Conservation (phyloP, 768 basidiomycete genomes). For the Gautieria morchelliformis region DNA sequence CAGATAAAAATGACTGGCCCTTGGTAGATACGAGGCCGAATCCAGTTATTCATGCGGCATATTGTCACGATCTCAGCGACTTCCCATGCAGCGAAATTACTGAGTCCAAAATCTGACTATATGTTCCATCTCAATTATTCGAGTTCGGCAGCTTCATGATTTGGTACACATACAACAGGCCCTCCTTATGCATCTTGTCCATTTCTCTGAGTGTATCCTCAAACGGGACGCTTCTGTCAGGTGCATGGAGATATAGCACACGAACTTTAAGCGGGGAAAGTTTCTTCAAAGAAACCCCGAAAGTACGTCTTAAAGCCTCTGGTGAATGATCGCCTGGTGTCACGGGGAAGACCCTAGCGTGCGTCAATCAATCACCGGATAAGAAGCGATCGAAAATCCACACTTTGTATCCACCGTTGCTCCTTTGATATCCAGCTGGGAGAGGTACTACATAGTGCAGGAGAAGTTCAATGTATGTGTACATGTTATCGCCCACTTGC, state of each 20-base stretch:
- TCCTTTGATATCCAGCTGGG: conserved; percentile 30
- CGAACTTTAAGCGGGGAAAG: conserved; percentile 38
- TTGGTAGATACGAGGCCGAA: conserved; percentile 47
- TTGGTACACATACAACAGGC: neutral
- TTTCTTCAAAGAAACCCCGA: conserved; percentile 32
- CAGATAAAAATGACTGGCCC: neutral
- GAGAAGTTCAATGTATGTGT: neutral
- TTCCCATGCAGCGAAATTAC: conserved; percentile 52
- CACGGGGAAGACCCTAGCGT: conserved; percentile 30
- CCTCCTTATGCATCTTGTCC: conserved; percentile 37
- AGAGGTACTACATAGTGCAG: conserved; percentile 23
- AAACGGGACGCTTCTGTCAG: conserved; percentile 48
- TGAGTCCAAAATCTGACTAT: conserved; percentile 50
- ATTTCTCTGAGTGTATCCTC: conserved; percentile 46
- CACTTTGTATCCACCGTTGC: conserved; percentile 43
- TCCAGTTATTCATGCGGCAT: conserved; percentile 43
- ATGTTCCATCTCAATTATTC: neutral
- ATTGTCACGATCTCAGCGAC: conserved; percentile 48
- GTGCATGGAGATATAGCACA: conserved; percentile 51
- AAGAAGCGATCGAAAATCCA: conserved; percentile 3
- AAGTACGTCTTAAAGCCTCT: conserved; percentile 21
- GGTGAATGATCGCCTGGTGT: conserved; percentile 31
- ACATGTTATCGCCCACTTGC: neutral
- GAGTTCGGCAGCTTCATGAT: too few species aligned
- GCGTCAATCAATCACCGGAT: neutral